These are phyloP conservation scores for Trichoderma sp. DNA, from an alignment of 2,329 filamentous ascomycete species.

Conservation along the genomic window DNA sequence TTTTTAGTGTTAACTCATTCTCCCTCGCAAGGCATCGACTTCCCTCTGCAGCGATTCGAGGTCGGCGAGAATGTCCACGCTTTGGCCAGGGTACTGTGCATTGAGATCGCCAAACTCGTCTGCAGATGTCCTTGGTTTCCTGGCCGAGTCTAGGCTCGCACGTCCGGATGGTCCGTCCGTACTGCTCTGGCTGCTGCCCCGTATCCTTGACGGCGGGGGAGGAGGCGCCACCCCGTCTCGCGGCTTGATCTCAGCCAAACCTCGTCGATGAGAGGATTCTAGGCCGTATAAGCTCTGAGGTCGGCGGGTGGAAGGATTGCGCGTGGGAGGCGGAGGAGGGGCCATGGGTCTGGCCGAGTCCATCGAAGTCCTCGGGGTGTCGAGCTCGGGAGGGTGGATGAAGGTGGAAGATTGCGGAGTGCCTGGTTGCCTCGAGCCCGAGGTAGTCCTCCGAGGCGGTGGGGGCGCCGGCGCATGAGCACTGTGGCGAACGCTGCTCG, in stretches of 20 bases:
- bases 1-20: background rate
- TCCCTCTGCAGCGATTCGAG: constrained; percentile 70
- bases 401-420: constrained; percentile 25
- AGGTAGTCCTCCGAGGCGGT: constrained; percentile 51
- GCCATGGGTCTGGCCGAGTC: constrained; percentile 25
- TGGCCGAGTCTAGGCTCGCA: constrained; percentile 34
- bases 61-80: constrained; percentile 67
- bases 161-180: constrained; percentile 37
- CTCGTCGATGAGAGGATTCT: constrained; percentile 36
- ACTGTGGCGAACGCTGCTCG: constrained; percentile 45
- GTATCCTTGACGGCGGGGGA: constrained; percentile 48
- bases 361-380: constrained; percentile 24
- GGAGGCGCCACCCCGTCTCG: constrained; percentile 40
- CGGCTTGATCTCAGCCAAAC: constrained; percentile 31
- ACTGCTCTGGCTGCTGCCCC: constrained; percentile 47
- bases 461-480: constrained; percentile 51
- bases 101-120: background rate
- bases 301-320: constrained; percentile 44
- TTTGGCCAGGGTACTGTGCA: constrained; percentile 32
- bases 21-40: constrained; percentile 61
- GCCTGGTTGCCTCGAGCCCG: constrained; percentile 35
- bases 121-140: constrained; percentile 1
- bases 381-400: constrained; percentile 22
- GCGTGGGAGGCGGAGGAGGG: constrained; percentile 47
- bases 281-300: constrained; percentile 44